phyloP scores from a whole-genome alignment of 164 flowering plant species.

The Vitis labrusca region DNA sequence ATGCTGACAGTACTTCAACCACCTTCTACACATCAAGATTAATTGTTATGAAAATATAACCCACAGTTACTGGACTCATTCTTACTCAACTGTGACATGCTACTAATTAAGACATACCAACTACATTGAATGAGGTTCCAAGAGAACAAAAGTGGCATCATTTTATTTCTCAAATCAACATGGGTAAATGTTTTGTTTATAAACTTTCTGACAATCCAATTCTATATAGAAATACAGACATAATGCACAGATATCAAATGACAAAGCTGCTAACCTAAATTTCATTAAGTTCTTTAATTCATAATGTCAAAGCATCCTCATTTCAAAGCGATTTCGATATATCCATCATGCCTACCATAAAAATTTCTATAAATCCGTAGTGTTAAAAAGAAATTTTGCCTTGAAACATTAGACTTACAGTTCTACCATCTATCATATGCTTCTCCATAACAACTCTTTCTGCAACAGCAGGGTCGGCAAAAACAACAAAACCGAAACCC shows the following conservation, averaged over 20 bases:
- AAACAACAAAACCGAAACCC: constrained; percentile 87
- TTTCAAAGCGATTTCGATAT: not conserved
- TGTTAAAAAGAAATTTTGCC: not conserved
- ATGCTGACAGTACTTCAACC: not conserved
- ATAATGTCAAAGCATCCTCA: not conserved
- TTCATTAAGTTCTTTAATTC: not conserved
- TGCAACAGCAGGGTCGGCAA: constrained; percentile 79
- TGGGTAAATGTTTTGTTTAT: not conserved
- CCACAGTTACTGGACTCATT: not conserved
- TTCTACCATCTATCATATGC: constrained; percentile 81
- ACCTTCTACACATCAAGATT: not conserved
- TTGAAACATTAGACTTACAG: constrained; percentile 39
- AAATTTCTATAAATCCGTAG: not conserved
- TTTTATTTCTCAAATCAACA: not conserved
- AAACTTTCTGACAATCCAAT: no score
- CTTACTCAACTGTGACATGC: not conserved
- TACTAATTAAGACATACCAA: not conserved
- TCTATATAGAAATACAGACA: no score
- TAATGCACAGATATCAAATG: not conserved
- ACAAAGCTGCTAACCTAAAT: not conserved
- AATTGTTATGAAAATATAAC: not conserved
- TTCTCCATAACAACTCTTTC: constrained; percentile 71
- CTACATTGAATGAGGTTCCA: not conserved
- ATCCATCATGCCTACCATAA: no score
- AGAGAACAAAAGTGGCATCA: not conserved